Evolutionary conservation across 2,329 filamentous ascomycete genomes (phyloP).

Genomic region (Colletotrichum liriopes): DNA sequence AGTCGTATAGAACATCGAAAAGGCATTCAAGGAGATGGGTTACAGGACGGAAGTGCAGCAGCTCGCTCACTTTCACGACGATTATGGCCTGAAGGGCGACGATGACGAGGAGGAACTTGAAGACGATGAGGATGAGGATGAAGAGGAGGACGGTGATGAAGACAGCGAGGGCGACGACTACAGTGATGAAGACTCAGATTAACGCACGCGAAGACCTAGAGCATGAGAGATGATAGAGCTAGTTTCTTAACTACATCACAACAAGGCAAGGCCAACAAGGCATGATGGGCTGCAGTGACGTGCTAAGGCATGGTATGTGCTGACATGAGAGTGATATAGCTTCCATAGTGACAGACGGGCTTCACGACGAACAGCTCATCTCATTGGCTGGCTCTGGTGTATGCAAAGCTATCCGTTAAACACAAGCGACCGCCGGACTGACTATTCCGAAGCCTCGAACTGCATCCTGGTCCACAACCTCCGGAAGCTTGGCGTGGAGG

Average conservation of each 20-base stretch:
- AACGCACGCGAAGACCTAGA: constrained; percentile 29
- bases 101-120: constrained; percentile 73
- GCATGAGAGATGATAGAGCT: constrained; percentile 11
- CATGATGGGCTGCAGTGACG: background rate
- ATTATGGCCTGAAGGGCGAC: constrained; percentile 83
- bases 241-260: background rate
- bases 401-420: background rate
- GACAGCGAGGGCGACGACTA: constrained; percentile 63
- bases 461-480: too few species aligned
- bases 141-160: constrained; percentile 63
- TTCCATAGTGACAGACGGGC: background rate
- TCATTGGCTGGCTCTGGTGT: background rate
- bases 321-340: background rate
- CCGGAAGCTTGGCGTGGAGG: background rate
- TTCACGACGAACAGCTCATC: background rate
- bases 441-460: background rate
- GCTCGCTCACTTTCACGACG: constrained; percentile 87
- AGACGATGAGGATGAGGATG: constrained; percentile 72
- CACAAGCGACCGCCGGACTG: background rate
- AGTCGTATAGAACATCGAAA: constrained; percentile 76
- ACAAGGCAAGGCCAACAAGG: background rate
- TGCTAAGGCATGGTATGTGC: background rate
- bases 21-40: constrained; percentile 80
- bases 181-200: constrained; percentile 52
- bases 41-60: constrained; percentile 84